Conservation (phyloP, 371 early-diverging fungal genomes). For the Gilbertella persicaria region DNA sequence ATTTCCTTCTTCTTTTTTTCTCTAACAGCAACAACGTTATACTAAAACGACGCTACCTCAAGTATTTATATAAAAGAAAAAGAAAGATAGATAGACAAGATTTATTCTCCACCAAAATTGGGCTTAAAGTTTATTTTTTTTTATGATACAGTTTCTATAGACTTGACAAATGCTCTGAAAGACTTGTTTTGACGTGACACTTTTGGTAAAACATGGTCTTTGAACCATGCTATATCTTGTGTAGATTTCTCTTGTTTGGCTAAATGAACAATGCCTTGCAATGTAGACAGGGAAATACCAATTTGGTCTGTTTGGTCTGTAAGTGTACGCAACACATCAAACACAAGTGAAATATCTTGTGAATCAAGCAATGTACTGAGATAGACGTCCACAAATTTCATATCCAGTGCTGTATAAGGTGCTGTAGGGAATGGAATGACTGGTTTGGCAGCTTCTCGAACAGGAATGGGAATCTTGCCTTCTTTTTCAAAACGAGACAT, state of each 20-base stretch:
- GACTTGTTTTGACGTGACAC: slow-evolving; percentile 8
- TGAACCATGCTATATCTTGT: slow-evolving; percentile 24
- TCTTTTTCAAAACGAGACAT: slow-evolving; percentile 42
- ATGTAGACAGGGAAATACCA: slow-evolving; percentile 3
- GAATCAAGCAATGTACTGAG: slow-evolving; percentile 35
- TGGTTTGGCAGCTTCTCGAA: slow-evolving; percentile 28
- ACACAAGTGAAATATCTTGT: slow-evolving; percentile 43
- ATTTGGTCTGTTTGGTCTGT: slow-evolving; percentile 24
- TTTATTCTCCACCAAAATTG: too few relatives aligned
- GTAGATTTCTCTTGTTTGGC: slow-evolving; percentile 20
- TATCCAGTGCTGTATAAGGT: slow-evolving; percentile 43
- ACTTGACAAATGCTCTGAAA: slow-evolving; percentile 7
- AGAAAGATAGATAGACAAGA: not conserved
- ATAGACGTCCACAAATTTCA: slow-evolving; percentile 44
- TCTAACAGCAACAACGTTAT: too few relatives aligned
- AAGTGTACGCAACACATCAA: slow-evolving; percentile 39
- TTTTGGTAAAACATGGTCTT: slow-evolving; percentile 10
- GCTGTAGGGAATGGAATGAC: slow-evolving; percentile 47
- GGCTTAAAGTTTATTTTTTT: too few relatives aligned
- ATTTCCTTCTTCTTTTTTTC: slow-evolving; percentile 6
- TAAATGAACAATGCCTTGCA: slow-evolving; percentile 13
- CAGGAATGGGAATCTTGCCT: slow-evolving; percentile 47
- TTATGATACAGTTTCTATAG: slow-evolving; percentile 7
- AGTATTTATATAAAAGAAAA: slow-evolving; percentile 1
- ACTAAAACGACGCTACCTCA: too few relatives aligned